These are phyloP conservation scores for Agapanthus africanus DNA, from an alignment of 106 monocot species.

Conservation along the genomic window DNA sequence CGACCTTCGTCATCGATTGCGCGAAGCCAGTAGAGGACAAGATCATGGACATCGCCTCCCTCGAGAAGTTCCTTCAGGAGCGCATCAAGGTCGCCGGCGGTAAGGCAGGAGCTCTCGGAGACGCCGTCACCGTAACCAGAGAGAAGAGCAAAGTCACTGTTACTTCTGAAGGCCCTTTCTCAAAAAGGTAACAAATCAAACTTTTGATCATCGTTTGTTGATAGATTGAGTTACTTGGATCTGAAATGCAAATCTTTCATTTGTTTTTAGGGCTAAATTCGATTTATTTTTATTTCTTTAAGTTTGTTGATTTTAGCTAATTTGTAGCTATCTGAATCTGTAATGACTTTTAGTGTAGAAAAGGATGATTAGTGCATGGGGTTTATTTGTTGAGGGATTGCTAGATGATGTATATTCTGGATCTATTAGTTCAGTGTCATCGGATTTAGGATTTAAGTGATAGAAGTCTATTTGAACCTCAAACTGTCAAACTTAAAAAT, in stretches of 20 bases:
- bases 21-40: constrained; percentile 43
- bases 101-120: constrained; percentile 60
- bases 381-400: too few species aligned
- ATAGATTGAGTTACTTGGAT: not conserved
- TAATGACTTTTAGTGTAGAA: too few species aligned
- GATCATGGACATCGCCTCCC: constrained; percentile 68
- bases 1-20: constrained; percentile 32
- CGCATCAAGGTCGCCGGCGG: constrained; percentile 70
- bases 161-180: constrained; percentile 19
- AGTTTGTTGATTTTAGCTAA: too few species aligned
- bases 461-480: too few species aligned
- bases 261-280: not conserved
- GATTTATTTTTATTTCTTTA: too few species aligned
- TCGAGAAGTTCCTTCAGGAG: constrained; percentile 75
- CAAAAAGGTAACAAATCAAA: constrained; percentile 10
- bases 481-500: too few species aligned
- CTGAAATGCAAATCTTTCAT: not conserved
- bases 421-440: too few species aligned
- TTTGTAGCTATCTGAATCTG: not conserved
- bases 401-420: too few species aligned
- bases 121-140: constrained; percentile 17
- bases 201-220: not conserved
- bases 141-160: constrained; percentile 30
- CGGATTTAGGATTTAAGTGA: too few species aligned
- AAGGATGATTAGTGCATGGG: too few species aligned